Conservation (phyloP, 805 yeast genomes). For the Wickerhamiella kurtzmanii region DNA sequence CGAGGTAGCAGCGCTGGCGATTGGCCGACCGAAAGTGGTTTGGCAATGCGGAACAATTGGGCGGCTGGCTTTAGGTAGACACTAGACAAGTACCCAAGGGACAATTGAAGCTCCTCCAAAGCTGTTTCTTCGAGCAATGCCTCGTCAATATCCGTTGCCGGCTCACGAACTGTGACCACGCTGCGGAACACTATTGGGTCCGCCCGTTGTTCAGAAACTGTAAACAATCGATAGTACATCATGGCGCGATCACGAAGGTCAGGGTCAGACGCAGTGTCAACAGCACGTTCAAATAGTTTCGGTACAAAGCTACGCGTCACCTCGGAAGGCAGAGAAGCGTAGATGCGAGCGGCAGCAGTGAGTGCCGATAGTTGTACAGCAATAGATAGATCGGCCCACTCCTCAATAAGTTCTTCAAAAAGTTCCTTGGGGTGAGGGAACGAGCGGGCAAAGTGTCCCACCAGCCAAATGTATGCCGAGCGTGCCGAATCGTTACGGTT, state of each 20-base stretch:
- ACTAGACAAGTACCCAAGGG: conserved; percentile 70
- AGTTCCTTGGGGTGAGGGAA: conserved; percentile 32
- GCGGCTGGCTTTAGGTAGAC: conserved; percentile 72
- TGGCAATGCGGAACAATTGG: conserved; percentile 52
- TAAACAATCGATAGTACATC: conserved; percentile 71
- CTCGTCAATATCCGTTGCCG: conserved; percentile 50
- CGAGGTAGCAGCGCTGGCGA: conserved; percentile 20
- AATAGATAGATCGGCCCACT: conserved; percentile 48
- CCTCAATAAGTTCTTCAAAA: conserved; percentile 32
- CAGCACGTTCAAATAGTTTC: conserved; percentile 47
- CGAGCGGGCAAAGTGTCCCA: conserved; percentile 52
- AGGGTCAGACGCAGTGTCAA: conserved; percentile 66
- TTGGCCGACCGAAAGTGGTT: conserved; percentile 10
- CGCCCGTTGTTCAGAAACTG: conserved; percentile 26
- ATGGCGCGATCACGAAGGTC: conserved; percentile 77
- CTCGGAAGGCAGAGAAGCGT: conserved; percentile 39
- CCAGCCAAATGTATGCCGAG: conserved; percentile 68
- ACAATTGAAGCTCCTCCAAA: conserved; percentile 69
- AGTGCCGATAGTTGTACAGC: conserved; percentile 64
- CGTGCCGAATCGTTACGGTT: conserved; percentile 55
- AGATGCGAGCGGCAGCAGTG: conserved; percentile 62
- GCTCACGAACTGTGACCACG: conserved; percentile 48
- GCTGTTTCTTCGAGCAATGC: conserved; percentile 57
- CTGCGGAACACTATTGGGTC: conserved; percentile 33
- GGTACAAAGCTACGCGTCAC: conserved; percentile 45